phyloP scores from a whole-genome alignment of 2,329 filamentous ascomycete genomes.

The Stagonosporopsis cucurbitacearum region DNA sequence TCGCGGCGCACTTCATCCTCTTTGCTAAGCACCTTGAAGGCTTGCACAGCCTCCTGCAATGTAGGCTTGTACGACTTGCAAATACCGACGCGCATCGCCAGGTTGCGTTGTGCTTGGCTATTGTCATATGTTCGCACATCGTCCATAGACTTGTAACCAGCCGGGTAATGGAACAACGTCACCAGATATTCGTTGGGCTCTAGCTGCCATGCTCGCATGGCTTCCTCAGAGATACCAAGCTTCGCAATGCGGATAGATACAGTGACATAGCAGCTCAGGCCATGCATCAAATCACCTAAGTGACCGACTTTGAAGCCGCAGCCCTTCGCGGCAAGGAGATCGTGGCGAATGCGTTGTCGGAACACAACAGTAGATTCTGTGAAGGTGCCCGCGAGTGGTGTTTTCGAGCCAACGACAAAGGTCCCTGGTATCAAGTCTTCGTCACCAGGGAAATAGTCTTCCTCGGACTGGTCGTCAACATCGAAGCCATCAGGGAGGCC shows the following conservation, averaged over 20 bases:
- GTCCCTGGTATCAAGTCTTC: constrained; percentile 48
- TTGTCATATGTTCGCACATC: constrained; percentile 56
- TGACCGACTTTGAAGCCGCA: constrained; percentile 75
- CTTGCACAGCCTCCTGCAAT: constrained; percentile 58
- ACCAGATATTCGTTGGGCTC: constrained; percentile 72
- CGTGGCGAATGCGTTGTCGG: constrained; percentile 58
- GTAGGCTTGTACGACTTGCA: constrained; percentile 76
- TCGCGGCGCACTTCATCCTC: constrained; percentile 39
- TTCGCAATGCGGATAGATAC: constrained; percentile 73
- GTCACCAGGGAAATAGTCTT: constrained; percentile 48
- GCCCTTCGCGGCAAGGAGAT: constrained; percentile 66
- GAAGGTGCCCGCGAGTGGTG: constrained; percentile 10
- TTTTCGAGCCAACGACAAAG: constrained; percentile 9
- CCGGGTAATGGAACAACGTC: constrained; percentile 70
- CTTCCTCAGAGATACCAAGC: constrained; percentile 75
- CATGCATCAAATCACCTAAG: constrained; percentile 58
- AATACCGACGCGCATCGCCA: constrained; percentile 73
- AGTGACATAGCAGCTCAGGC: constrained; percentile 62
- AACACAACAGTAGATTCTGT: constrained; percentile 35
- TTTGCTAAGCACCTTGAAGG: constrained; percentile 55
- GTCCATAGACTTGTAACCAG: constrained; percentile 67
- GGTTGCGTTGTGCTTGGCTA: constrained; percentile 40
- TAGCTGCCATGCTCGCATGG: constrained; percentile 78
- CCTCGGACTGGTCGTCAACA: constrained; percentile 40
- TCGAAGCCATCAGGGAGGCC: constrained; percentile 43